Percentiles rank a stretch among this genome's conserved stretches.
These are phyloP conservation scores for Tetrahymena malaccensis DNA, from an alignment of 73 alveolate species.

Conservation along the genomic window DNA sequence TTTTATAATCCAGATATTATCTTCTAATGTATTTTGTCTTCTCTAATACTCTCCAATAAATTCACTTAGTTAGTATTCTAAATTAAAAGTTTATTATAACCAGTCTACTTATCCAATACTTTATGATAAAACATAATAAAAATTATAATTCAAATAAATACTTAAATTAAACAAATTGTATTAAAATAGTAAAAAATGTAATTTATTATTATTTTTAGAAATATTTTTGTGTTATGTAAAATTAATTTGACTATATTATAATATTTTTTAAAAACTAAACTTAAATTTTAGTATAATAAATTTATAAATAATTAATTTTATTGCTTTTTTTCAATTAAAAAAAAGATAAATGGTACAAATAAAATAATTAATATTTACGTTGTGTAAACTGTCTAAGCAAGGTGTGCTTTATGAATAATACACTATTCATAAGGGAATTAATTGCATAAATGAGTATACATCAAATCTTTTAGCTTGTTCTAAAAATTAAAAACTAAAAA, in stretches of 20 bases:
- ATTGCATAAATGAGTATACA: conserved; percentile 51
- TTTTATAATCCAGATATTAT: conserved; percentile 88
- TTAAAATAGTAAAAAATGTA: too few species aligned
- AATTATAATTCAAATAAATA: too few species aligned
- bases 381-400: conserved; percentile 65
- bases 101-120: conserved; percentile 45
- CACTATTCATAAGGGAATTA: conserved; percentile 83
- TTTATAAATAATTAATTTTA: too few species aligned
- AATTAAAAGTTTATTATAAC: conserved; percentile 74
- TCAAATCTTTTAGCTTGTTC: conserved; percentile 34
- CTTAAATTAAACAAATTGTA: too few species aligned
- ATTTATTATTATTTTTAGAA: too few species aligned
- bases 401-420: conserved; percentile 66
- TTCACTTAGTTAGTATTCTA: conserved; percentile 72
- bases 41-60: conserved; percentile 83
- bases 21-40: conserved; percentile 53
- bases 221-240: too few species aligned
- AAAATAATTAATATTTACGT: background rate
- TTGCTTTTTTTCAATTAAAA: too few species aligned
- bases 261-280: too few species aligned
- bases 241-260: too few species aligned
- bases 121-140: background rate
- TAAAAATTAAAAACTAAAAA: conserved; percentile 61
- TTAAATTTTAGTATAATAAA: too few species aligned
- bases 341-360: too few species aligned